Evolutionary conservation across 805 yeast genomes (phyloP), one percentile per base, ranked within the genome.

Genomic region (Ogataea glucozyma): DNA sequence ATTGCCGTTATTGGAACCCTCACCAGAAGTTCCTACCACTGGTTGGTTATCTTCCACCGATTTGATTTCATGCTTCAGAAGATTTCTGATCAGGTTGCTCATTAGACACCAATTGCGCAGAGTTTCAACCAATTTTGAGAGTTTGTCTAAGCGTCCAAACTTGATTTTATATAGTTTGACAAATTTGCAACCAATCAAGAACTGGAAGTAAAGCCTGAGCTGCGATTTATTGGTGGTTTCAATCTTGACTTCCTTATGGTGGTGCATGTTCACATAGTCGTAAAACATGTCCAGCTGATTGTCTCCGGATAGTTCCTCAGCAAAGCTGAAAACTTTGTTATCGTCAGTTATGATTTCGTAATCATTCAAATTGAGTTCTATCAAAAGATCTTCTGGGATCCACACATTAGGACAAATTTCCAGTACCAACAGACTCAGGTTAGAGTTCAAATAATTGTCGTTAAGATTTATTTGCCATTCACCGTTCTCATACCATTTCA

Each of bases 371-470:
- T 49, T 50, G 12, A 55, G 31, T 18, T 56, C 57, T 21, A 51
- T 26, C 16, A 61, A 33, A 16, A 59, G 26, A 45, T 61, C 67
- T 29, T 59, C 53, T 0, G 68, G 67, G 4, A 65, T 48, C 68
- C 68, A 65, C 11, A 65, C 48, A 17, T 51, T 54, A 1, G 68
- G 67, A 38, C 59, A 51, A 9, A 61, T 19, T 37, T 65, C 69
- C 14, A 64, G 40, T 11, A 54, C 60, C 16, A 63, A 43, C 10
- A 55, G 32, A 22, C 49, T 47, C 27, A 58, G 47, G 26, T 52
- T 49, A 4, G 51, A 49, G 21, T 45, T 46, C 10, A 57, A 45
- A 8, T 42, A 14, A 2, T 35, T 18, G 32, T 56, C 58, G 18
- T 44, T 47, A 11, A 43, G 24, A 29, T 54, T 51, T 12, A 57